These are phyloP conservation scores for Fusarium xyrophilum DNA, from an alignment of 2,329 filamentous ascomycete genomes.

Conservation along the genomic window DNA sequence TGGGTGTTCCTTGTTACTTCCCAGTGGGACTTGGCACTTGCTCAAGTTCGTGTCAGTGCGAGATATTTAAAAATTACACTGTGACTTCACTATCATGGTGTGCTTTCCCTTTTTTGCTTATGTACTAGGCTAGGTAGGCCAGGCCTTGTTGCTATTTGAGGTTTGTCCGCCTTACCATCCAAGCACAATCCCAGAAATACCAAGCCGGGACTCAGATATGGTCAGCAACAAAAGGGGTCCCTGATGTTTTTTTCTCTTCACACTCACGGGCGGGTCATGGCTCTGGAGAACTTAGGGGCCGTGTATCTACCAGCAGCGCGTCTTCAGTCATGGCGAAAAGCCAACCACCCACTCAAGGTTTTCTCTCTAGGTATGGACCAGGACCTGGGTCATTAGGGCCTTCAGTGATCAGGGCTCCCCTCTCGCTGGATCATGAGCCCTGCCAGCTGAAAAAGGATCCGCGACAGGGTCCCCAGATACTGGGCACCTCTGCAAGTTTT, in stretches of 20 bases:
- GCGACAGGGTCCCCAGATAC: constrained; percentile 31
- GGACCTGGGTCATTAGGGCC: not conserved
- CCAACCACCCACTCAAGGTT: constrained; percentile 10
- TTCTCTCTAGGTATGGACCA: not conserved
- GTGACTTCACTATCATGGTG: constrained; percentile 12
- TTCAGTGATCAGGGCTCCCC: not conserved
- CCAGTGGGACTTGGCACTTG: constrained; percentile 16
- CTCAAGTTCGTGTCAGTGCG: constrained; percentile 26
- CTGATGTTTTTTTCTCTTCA: constrained; percentile 6
- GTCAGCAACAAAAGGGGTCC: constrained; percentile 17
- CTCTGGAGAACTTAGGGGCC: constrained; percentile 31
- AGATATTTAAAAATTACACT: constrained; percentile 11
- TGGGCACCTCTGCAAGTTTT: constrained; percentile 17
- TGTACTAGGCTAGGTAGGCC: not conserved
- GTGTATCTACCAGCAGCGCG: constrained; percentile 26
- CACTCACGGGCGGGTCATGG: constrained; percentile 24
- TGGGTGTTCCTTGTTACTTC: constrained; percentile 32
- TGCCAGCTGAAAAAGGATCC: constrained; percentile 39
- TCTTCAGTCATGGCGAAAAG: not conserved
- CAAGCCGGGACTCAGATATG: constrained; percentile 20
- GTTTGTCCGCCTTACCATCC: constrained; percentile 22
- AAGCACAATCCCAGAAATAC: constrained; percentile 18
- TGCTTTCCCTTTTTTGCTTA: not conserved
- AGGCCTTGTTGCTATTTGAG: constrained; percentile 18
- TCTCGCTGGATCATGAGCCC: constrained; percentile 20